Base-by-base conservation (phyloP, 2,329 filamentous ascomycete species). In the Trichoderma sp. region DNA sequence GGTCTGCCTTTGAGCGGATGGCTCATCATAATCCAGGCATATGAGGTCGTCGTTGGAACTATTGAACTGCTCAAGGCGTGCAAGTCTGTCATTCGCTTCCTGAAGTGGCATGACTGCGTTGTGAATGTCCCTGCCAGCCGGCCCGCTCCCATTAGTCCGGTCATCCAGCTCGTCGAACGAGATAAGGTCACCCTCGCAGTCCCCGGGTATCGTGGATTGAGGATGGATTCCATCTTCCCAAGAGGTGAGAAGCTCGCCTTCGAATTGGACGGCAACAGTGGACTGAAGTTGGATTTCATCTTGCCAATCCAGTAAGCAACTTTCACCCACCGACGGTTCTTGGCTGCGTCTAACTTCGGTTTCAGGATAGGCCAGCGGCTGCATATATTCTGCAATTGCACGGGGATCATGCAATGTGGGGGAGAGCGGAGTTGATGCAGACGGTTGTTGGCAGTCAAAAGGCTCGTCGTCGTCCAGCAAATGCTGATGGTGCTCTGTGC, bases 21-120 rank as follows among this genome's bases (percentile, higher is more conserved):
- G 21, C 17, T 19, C 34, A 39, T 45, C 50, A 7, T 39, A 14
- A 39, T 24, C 39, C 15, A 68, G 56, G 45, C 24, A 58, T 47
- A 68, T 58, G 3, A 68, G 21, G 43, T 64, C 51, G 28, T 60
- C 26, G 12, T 14, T 39, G 24, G 64, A 67, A 21, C 30, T 15
- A 24, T 64, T 30, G 28, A 64, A 64, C 9, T 34, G 30, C 15
- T 66, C 28, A 30, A 64, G 21, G 2, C n/a, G 21, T 7, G n/a
- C 30, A 39, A 39, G 26, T n/a, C 26, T 45, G 10, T 50, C 2
- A 26, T 52, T 26, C 4, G 43, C 10, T 12, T 19, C 19, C 28
- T 50, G 52, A 63, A 62, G 50, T 5, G 47, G 41, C 3, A 12
- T 15, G 5, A 26, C 5, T 39, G 50, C 9, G 30, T 15, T 50